phyloP scores from a whole-genome alignment of 768 basidiomycete species.

The Tulasnella sp. region DNA sequence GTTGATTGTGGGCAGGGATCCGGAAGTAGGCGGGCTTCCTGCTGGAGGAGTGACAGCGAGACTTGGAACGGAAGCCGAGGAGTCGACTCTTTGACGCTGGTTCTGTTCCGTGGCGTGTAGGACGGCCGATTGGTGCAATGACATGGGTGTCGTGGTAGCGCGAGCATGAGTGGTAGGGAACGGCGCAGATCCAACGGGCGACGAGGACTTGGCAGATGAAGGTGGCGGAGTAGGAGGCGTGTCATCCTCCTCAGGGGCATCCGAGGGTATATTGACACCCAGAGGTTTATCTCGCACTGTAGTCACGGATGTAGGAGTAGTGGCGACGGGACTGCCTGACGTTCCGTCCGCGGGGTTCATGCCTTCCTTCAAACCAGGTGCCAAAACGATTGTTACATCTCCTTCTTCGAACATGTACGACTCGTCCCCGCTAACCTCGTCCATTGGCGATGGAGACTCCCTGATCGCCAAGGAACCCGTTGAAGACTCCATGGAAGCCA shows the following conservation, averaged over 20 bases:
- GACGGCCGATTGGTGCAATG: constrained; percentile 9
- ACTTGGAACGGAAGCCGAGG: constrained; percentile 28
- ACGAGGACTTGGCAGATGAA: constrained; percentile 23
- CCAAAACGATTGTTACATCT: not conserved
- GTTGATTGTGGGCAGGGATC: constrained; percentile 18
- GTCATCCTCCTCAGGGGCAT: not conserved
- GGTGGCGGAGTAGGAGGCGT: constrained; percentile 17
- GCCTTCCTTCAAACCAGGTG: constrained; percentile 2
- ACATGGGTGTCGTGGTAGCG: not conserved
- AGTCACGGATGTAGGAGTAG: not conserved
- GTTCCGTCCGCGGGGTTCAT: not conserved
- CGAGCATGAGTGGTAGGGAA: not conserved
- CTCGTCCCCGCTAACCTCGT: not conserved
- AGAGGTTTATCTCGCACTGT: constrained; percentile 7
- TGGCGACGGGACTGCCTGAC: constrained; percentile 6
- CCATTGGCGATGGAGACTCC: not conserved
- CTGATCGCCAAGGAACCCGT: not conserved
- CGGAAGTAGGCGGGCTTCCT: not conserved
- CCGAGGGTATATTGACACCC: constrained; percentile 18
- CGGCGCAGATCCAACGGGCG: not conserved
- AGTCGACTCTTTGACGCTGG: constrained; percentile 29
- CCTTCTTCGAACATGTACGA: not conserved
- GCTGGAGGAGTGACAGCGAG: constrained; percentile 16
- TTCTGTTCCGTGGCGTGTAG: not conserved
- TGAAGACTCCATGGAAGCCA: not conserved